Base-by-base conservation (phyloP, 352 stramenopile genomes). In the Phytophthora hybrid region DNA sequence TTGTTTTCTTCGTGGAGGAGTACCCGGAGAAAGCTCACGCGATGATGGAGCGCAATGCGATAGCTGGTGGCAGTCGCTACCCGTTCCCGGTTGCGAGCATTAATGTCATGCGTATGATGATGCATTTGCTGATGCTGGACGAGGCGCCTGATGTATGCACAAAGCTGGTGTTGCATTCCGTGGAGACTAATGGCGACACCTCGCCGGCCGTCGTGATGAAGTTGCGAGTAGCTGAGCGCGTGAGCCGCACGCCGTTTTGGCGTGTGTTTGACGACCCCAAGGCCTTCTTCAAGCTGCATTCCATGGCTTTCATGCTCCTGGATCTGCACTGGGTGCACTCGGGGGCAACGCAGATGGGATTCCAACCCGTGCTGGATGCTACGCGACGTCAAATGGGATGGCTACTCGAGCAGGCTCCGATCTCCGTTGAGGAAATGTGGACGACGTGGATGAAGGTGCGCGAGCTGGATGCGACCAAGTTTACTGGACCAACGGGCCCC, bases 91-190 rank as follows among this genome's bases (percentile, higher is more conserved):
- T 96, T 34, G 89, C 89, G 6, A 85, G 81, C 52, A 93, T 96
- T 73, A 96, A 96, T 66, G 88, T 96, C n/a, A 78, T 95, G 82
- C 86, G 89, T 16, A 94, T 96, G 89, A 79, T 94, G 76, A 78
- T 94, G 69, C 92, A 87, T 74, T 73, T 96, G 29, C 63, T 94
- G 58, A 94, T 96, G 89, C 75, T 96, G 21, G 86, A 96, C 60
- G 83, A 93, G 47, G 80, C 83, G 2, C 87, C 88, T 8, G 82
- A 91, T 37, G 77, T 88, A 34, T 82, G 78, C 51, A 93, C 83
- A 57, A 93, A 93, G 66, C 84, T 95, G 49, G 86, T 94, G 41
- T 65, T 94, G 54, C 85, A 93, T 63, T 71, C 67, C n/a, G 66
- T 78, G 13, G 63, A 78, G 51, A 71, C 65, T 3, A 62, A 73